A percentile compares a stretch with the other conserved stretches of the same genome.
Conservation (phyloP, 2,329 filamentous ascomycete genomes). For the Aspergillus ibericus region DNA sequence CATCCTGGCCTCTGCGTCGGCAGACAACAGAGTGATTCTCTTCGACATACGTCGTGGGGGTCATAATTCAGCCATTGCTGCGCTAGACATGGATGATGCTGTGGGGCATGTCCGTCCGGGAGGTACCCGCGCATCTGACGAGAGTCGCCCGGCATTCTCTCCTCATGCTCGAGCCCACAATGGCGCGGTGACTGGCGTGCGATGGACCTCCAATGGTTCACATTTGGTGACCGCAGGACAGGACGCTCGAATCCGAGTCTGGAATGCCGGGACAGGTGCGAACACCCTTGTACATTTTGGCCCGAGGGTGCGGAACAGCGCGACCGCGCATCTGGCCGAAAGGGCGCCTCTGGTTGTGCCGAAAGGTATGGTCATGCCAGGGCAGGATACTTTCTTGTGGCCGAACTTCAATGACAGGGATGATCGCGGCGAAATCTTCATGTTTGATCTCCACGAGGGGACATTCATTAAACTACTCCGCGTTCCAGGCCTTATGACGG, state of each 20-base stretch:
- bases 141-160: constrained; percentile 43
- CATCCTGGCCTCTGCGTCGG: constrained; percentile 78
- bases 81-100: constrained; percentile 81
- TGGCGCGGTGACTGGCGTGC: constrained; percentile 78
- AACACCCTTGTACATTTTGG: constrained; percentile 91
- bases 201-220: constrained; percentile 78
- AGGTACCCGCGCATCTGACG: constrained; percentile 30
- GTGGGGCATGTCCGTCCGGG: constrained; percentile 59
- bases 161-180: constrained; percentile 65
- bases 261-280: constrained; percentile 75
- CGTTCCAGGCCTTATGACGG: constrained; percentile 57
- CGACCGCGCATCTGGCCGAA: constrained; percentile 58
- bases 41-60: constrained; percentile 82
- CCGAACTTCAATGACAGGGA: constrained; percentile 72
- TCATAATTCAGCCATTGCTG: constrained; percentile 67
- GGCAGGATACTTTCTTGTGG: constrained; percentile 71
- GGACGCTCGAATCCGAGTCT: constrained; percentile 81
- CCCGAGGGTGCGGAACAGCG: constrained; percentile 72
- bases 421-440: constrained; percentile 67
- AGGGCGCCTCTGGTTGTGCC: constrained; percentile 66
- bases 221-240: constrained; percentile 79
- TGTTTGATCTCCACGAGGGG: constrained; percentile 78
- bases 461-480: constrained; percentile 69
- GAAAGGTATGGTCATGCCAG: constrained; percentile 54
- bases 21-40: constrained; percentile 77